Conservation (phyloP, 2,329 filamentous ascomycete species). For the Fulvia fulva region DNA sequence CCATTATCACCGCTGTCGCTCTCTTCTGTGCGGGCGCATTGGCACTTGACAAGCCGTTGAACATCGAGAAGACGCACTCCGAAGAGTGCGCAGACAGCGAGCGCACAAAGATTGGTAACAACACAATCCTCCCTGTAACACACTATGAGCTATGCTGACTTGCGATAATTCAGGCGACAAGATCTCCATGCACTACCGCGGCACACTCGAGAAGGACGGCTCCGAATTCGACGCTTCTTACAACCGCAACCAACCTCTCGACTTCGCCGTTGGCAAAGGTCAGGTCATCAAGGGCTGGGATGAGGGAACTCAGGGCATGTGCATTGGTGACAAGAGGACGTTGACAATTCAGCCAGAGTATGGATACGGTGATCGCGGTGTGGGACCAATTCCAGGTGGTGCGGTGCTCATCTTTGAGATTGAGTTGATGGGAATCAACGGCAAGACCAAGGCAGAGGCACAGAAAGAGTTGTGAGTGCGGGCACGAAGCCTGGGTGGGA, state of each 20-base stretch:
- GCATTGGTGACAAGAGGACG: constrained; percentile 87
- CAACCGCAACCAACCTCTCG: constrained; percentile 72
- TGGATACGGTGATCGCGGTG: constrained; percentile 69
- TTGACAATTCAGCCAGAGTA: constrained; percentile 85
- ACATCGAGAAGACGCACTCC: constrained; percentile 70
- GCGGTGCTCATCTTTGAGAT: constrained; percentile 89
- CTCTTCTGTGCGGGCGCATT: constrained; percentile 48
- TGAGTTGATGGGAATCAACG: constrained; percentile 77
- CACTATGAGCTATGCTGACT: too few relatives aligned
- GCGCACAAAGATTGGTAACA: constrained; percentile 54
- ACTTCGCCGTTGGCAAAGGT: constrained; percentile 75
- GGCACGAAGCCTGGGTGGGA: too few relatives aligned
- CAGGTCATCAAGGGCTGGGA: constrained; percentile 98
- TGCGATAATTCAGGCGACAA: constrained; percentile 59
- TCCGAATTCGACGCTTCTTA: constrained; percentile 53
- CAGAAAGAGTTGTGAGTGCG: not conserved
- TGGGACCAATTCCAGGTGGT: constrained; percentile 82
- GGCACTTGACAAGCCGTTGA: constrained; percentile 54
- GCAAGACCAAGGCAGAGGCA: constrained; percentile 33
- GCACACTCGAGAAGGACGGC: constrained; percentile 70
- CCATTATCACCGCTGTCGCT: constrained; percentile 42
- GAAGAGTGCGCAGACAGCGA: constrained; percentile 67
- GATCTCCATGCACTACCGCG: constrained; percentile 83
- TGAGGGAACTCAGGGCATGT: constrained; percentile 88
- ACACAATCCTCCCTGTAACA: not conserved